Evolutionary conservation across 306 rosid species (phyloP).

Genomic region (Carpinus viminea): DNA sequence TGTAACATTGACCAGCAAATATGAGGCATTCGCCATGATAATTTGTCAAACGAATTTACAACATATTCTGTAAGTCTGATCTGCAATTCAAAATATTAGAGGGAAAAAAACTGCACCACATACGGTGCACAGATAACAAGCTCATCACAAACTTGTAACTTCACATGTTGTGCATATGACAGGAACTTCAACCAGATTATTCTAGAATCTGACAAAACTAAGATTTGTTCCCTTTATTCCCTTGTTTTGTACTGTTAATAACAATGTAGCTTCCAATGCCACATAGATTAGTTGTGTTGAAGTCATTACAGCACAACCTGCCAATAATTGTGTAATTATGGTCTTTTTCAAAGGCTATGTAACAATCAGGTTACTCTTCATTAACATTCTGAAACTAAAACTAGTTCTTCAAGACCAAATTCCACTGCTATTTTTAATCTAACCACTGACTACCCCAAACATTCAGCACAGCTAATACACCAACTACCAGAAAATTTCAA

Average conservation of each 20-base stretch:
- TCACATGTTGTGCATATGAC: not conserved
- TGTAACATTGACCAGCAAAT: not conserved
- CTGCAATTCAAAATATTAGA: not conserved
- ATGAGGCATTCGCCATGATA: not conserved
- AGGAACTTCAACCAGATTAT: not conserved
- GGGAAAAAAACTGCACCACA: not conserved
- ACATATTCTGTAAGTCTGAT: not conserved
- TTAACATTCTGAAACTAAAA: not conserved
- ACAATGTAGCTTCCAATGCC: not conserved
- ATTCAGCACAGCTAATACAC: not conserved
- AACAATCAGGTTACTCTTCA: constrained; percentile 7
- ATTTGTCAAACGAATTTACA: not conserved
- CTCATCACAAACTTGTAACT: not conserved
- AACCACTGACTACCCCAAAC: not conserved
- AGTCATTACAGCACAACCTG: not conserved
- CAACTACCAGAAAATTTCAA: constrained; percentile 1
- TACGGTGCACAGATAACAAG: not conserved
- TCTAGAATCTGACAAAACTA: not conserved
- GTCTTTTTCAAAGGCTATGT: not conserved
- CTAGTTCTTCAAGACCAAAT: not conserved
- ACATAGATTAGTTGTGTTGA: not conserved
- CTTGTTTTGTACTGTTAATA: not conserved
- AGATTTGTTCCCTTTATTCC: not conserved
- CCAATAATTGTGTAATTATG: not conserved
- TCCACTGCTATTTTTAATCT: not conserved